Conservation (phyloP, 345 rosid species). For the Luvunga scandens region DNA sequence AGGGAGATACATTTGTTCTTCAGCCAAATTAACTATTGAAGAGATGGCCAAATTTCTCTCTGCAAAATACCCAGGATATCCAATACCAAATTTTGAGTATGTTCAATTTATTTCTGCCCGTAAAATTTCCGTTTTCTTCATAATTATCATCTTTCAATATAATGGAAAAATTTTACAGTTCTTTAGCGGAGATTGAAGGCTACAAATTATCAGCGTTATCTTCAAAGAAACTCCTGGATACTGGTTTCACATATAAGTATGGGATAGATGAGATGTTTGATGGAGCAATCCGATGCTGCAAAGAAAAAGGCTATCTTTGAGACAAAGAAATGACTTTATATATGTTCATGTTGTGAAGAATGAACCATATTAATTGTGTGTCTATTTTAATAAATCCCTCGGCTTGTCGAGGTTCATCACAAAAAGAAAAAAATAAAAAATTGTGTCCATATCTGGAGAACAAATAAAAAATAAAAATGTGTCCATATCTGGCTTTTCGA, state of each 20-base stretch:
- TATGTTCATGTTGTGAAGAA: no score
- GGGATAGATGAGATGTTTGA: conserved; percentile 30
- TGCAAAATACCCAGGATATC: neutral
- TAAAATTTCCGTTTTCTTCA: neutral
- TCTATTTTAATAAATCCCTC: no score
- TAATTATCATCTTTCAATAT: neutral
- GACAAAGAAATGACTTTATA: no score
- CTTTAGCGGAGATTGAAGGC: conserved; percentile 23
- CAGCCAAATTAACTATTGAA: no score
- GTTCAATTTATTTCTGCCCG: neutral
- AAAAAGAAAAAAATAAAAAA: no score
- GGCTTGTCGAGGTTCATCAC: no score
- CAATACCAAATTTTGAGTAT: conserved; percentile 23
- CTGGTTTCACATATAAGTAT: conserved; percentile 32
- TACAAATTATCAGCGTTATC: neutral
- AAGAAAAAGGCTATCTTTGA: conserved; percentile 31
- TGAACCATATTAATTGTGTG: no score
- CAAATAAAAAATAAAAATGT: no score
- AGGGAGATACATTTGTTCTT: no score
- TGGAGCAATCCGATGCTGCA: conserved; percentile 39
- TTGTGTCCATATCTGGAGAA: no score
- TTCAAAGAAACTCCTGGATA: conserved; percentile 34
- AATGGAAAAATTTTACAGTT: conserved; percentile 12
- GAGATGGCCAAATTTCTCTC: no score
- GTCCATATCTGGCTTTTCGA: no score